Base-by-base conservation (phyloP, 2,329 filamentous ascomycete genomes). In the Fusarium vanettenii region DNA sequence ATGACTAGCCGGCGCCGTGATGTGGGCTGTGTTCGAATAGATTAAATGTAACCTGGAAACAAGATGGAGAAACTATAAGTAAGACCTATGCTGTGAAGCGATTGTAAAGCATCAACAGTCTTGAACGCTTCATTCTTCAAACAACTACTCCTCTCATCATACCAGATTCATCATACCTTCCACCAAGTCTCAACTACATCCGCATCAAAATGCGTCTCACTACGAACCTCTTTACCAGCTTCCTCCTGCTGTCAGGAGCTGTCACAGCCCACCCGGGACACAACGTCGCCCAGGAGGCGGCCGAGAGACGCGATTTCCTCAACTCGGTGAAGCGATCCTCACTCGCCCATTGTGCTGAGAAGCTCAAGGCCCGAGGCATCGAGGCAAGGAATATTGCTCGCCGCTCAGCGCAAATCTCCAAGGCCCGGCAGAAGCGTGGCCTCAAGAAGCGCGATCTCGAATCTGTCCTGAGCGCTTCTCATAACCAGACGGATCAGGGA, bases 231-330 rank as follows among this genome's bases (percentile, higher is more conserved):
- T 39, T 78, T 25, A 16, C 71, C 43, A 57, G 60, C 41, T 59
- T 69, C 35, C 66, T 74, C 22, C 55, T 77, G 7, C 52, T 68
- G n/a, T 69, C 69, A 13, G 67, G 64, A 25, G 59, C 75, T 7
- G 76, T 60, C 57, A 57, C 74, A 20, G 86, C 86, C 22, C 86
- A 90, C 69, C 87, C 87, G 1, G 87, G 87, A 69, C 87, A 89
- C 70, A 84, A 88, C 61, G 70, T 87, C 43, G 80, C 80, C 50
- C 81, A 87, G 11, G 88, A 89, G 79, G 84, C 86, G 35, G 83
- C 83, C 13, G 86, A 88, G 79, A 87, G 87, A 39, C 86, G 85
- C 31, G 80, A 84, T 0, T 89, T 86, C 73, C 79, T 81, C 62
- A 78, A 79, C 69, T 81, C 80, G 0, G 72, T 76, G 31, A 83